Base-by-base conservation (phyloP, 1,284 basidiomycete genomes). In the Blastosporella zonata region DNA sequence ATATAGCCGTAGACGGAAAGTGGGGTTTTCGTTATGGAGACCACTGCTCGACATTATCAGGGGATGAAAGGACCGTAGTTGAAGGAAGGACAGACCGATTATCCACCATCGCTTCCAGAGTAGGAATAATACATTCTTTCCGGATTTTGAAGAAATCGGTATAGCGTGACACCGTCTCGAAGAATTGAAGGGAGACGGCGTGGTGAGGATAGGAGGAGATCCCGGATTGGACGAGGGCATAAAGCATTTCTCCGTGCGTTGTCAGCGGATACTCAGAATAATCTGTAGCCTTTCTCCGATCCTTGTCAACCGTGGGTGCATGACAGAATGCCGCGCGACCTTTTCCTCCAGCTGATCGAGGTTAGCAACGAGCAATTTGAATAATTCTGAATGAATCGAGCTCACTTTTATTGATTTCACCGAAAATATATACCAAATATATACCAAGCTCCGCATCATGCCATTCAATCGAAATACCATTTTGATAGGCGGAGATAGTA, bases 61-160 rank as follows among this genome's bases (percentile, higher is more conserved):
- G 13, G 36, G 17, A 10, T 37, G 9, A 34, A 27, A 43, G 49
- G 45, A 12, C 49, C 27, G 8, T 25, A 33, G 9, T 33, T 44
- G 6, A 37, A 34, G 44, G 7, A 37, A 18, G 10, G 36, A 64
- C 81, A 56, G 62, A 93, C 92, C 90, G 78, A 56, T 69, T 59
- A 61, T 91, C 93, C 22, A 99, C 79, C 76, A 99, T 93, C 1
- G 91, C 88, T 59, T 95, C 87, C 40, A 99, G 72, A 3, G 92
- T 83, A 21, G 90, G 87, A 61, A 90, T 74, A 55, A 98, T 88
- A 58, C 87, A 89, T 55, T 93, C 84, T 63, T 88, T 87, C 54
- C 92, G 85, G 28, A 93, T 83, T 67, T 91, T 93, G 82, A 98
- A 99, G 67, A 98, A 98, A 63, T 98, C 94, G 33, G 86, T 82